Evolutionary conservation across 371 early-diverging fungal genomes (phyloP), one percentile per base, ranked within the genome.

Genomic region (Rhizopus arrhizus): DNA sequence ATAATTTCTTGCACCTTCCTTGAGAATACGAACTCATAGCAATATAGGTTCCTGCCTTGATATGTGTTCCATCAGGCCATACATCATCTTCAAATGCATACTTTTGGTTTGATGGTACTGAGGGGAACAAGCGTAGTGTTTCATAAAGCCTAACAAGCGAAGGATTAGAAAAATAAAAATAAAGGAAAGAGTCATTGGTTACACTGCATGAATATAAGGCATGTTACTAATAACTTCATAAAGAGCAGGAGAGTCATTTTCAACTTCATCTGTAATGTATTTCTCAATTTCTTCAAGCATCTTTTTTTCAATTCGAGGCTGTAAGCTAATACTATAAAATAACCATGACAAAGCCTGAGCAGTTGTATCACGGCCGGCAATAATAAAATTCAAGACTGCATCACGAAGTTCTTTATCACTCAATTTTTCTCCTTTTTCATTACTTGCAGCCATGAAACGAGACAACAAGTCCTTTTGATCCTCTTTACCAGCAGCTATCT

Each of bases 271-370:
- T 15, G 56, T 55, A 15, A 85, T 64, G 9, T 33, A 52, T n/a
- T 74, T 36, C 0, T 70, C 47, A 31, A 86, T 81, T 56, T 91
- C 91, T 36, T 80, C 69, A 9, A 81, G 64, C 5, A 92, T 56
- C 41, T 75, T 83, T 12, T 61, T 57, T 57, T 87, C 80, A 3
- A 85, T 78, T 11, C 65, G 62, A 0, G 85, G 81, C 45, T 84
- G 70, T 43, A 69, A 56, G 22, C 73, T 58, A 10, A 92, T 59
- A 16, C 70, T 73, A 43, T 79, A 88, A 56, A 88, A 82, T 42
- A 80, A 66, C 92, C 92, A 92, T 13, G 82, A 80, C 8, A 91
- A 69, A 0, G 87, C 85, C 64, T 88, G 87, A 0, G 89, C 89
- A 1, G 91, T 90, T 0, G 90, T 89, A 61, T 90, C 90, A 8